Evolutionary conservation across 495 filamentous ascomycete species (phyloP).

Genomic region (Annulohypoxylon nitens): DNA sequence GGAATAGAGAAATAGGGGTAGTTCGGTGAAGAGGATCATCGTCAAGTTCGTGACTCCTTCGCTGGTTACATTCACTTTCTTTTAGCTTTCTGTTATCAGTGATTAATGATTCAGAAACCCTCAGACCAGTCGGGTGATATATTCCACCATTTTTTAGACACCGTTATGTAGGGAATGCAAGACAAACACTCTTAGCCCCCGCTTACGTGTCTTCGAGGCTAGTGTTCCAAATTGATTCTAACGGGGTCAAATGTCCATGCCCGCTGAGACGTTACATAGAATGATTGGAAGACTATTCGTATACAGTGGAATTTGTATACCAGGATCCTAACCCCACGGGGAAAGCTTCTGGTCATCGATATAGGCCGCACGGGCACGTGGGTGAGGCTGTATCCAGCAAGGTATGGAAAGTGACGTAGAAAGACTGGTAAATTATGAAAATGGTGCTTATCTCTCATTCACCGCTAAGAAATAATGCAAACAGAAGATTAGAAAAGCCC

Average conservation of each 20-base stretch:
- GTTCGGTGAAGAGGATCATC: constrained; percentile 41
- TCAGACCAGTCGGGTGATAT: background rate
- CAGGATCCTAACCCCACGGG: constrained; percentile 36
- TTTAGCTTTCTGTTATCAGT: constrained; percentile 7
- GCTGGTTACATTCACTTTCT: background rate
- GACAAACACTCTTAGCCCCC: background rate
- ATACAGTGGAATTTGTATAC: background rate
- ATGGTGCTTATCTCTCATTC: constrained; percentile 10
- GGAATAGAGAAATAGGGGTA: constrained; percentile 2
- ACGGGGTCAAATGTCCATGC: background rate
- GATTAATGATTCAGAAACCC: background rate
- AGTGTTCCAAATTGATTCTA: constrained; percentile 1
- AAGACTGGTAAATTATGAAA: background rate
- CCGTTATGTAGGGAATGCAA: background rate
- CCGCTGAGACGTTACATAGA: background rate
- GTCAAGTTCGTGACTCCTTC: background rate
- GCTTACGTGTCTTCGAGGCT: background rate
- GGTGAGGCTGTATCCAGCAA: constrained; percentile 2
- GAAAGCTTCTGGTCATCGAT: constrained; percentile 12
- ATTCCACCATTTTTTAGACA: background rate
- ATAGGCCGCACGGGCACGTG: constrained; percentile 6
- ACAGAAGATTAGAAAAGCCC: background rate
- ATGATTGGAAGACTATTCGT: background rate
- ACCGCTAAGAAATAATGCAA: background rate
- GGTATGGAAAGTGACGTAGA: constrained; percentile 19